These are phyloP conservation scores for Cyclotella kingstonii DNA, from an alignment of 108 stramenopile species.

Conservation along the genomic window DNA sequence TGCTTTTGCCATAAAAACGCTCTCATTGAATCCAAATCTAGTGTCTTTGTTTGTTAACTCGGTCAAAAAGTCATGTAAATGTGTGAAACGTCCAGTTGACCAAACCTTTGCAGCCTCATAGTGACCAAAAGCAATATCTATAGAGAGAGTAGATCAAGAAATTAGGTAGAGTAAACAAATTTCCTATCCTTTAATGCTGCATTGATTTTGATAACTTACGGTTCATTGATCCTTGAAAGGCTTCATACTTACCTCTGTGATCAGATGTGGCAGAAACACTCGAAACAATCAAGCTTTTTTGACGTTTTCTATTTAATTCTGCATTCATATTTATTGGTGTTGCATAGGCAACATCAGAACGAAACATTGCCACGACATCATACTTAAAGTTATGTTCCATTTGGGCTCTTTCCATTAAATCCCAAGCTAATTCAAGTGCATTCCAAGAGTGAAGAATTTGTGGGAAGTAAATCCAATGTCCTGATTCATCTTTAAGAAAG, in stretches of 20 bases:
- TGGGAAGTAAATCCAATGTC: slow-evolving; percentile 8
- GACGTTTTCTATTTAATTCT: slow-evolving; percentile 27
- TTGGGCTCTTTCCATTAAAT: slow-evolving; percentile 21
- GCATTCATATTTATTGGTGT: slow-evolving; percentile 21
- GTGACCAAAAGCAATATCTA: slow-evolving; percentile 52
- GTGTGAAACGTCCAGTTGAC: slow-evolving; percentile 47
- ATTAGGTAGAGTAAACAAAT: not conserved
- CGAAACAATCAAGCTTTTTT: slow-evolving; percentile 7
- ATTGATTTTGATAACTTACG: not conserved
- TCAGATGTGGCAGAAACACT: not conserved
- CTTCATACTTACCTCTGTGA: not conserved
- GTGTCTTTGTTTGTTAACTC: not conserved
- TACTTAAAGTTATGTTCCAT: slow-evolving; percentile 26
- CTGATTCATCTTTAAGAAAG: not conserved
- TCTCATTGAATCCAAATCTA: not conserved
- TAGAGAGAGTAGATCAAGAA: not conserved
- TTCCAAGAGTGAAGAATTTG: slow-evolving; percentile 16
- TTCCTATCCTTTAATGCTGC: not conserved
- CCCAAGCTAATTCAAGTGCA: slow-evolving; percentile 21
- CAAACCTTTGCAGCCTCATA: slow-evolving; percentile 46
- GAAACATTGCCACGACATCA: slow-evolving; percentile 31
- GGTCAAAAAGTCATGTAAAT: slow-evolving; percentile 30
- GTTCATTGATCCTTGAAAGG: not conserved
- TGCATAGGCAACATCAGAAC: slow-evolving; percentile 30
- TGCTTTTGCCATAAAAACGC: not conserved